Evolutionary conservation across 768 basidiomycete genomes (phyloP), one percentile per base, ranked within the genome.

Genomic region (Tylopilus cervinicoccineus): DNA sequence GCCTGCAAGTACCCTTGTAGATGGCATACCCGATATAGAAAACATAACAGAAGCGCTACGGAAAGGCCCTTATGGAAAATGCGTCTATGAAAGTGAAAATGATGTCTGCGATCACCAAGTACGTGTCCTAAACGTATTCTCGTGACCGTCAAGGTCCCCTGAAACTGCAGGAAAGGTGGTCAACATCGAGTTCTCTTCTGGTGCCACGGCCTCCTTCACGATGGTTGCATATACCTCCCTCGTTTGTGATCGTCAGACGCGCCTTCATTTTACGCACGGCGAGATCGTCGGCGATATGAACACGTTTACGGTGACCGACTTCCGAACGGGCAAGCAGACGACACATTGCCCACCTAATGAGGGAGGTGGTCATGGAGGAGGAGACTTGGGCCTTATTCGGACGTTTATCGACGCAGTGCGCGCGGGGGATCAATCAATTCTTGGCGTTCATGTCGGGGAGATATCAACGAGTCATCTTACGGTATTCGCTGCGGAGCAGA

Each of bases 51-150:
- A 77, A 2, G 90, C 87, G 0, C 70, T 94, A n/a, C 75, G 70
- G 39, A 71, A 67, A 4, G 83, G 86, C 3, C 81, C 84, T 16
- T 93, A 92, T 50, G 92, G 92, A 0, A 68, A 72, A 47, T 94
- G 92, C 59, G 90, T 91, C 6, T 94, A 94, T 63, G 89, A 92
- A 62, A 77, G 80, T 45, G 72, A 76, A 37, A 94, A 94, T 61
- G 86, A 93, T 61, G 90, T 94, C 39, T 89, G 86, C 58, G 91
- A 94, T 67, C 83, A 94, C 55, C 91, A 93, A 68, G 78, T 75
- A 45, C 31, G 63, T 37, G 6, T 32, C 14, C 23, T 23, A 24
- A n/a, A 20, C 36, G 19, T 41, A 22, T 37, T 20, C 14, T 31
- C 28, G 8, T 38, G 29, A 8, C 20, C 36, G 24, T 16, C 29